Evolutionary conservation across 1,284 basidiomycete genomes (phyloP).

Genomic region (Somion occarium): DNA sequence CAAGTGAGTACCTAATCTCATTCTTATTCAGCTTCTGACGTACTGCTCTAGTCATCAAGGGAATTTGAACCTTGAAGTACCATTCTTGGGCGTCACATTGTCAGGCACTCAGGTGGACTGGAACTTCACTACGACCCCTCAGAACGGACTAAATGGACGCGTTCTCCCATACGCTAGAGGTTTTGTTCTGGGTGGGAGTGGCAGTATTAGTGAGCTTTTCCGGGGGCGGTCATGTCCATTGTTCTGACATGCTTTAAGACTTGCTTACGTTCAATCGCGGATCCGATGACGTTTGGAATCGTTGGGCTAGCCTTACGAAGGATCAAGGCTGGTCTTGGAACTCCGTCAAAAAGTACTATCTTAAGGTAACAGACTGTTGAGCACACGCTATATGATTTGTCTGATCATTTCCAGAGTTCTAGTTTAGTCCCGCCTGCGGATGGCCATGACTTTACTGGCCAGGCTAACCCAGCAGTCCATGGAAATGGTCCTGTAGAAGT

Average conservation of each 20-base stretch:
- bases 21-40: not conserved
- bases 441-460: conserved; percentile 13
- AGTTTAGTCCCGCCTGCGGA: conserved; percentile 16
- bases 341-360: conserved; percentile 21
- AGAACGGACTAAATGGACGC: conserved; percentile 26
- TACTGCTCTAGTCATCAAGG: conserved; percentile 19
- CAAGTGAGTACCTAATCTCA: not conserved
- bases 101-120: conserved; percentile 24
- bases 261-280: conserved; percentile 38
- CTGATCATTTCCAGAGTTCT: conserved; percentile 11
- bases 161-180: conserved; percentile 29
- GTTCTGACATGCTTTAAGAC: conserved; percentile 23
- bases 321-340: conserved; percentile 40
- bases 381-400: not conserved
- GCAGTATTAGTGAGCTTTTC: conserved; percentile 33
- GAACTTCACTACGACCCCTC: conserved; percentile 34
- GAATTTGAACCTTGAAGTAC: conserved; percentile 18
- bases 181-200: conserved; percentile 33
- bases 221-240: not conserved
- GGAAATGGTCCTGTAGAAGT: conserved; percentile 27
- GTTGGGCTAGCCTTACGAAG: conserved; percentile 31
- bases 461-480: conserved; percentile 14
- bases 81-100: conserved; percentile 18
- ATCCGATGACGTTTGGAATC: conserved; percentile 35
- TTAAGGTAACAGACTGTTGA: conserved; percentile 13